Evolutionary conservation across 202 grass and related monocot genomes (phyloP), one percentile per base, ranked within the genome.

Genomic region (Musa balbisiana): DNA sequence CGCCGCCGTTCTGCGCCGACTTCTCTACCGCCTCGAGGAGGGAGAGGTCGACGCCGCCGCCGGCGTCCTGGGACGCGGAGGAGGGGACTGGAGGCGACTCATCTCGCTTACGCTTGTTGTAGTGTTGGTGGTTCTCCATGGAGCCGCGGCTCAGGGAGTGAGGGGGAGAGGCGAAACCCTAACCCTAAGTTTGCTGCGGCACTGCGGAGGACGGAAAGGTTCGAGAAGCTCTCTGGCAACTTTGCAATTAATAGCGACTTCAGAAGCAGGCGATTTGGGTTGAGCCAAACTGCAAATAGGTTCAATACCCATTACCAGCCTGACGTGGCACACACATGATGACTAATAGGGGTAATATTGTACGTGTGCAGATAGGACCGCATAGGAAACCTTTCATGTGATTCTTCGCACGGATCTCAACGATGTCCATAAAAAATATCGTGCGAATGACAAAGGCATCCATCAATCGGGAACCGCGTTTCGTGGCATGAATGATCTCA

Each of bases 51-150:
- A 96, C 9, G 22, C 64, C 72, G 10, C 66, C 86, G 2, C 51
- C 67, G 17, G 11, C 55, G 8, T 21, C 72, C 2, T 67, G 54
- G 10, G 80, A 75, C 0, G 59, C 15, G 51, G 55, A 14, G 0
- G 53, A 55, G n/a, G 56, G 24, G 23, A 65, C 26, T 11, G 43
- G 67, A 9, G 67, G 67, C 33, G 67, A 53, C 49, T 16, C 52
- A 0, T 83, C 60, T 2, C 93, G 88, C 86, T 91, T 87, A 59
- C 86, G 86, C 80, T 97, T 97, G 14, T 51, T 17, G 20, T 1
- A 22, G 72, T 59, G 74, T 1, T 60, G 72, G 64, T 66, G 33
- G 79, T 53, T 77, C 21, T 82, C 83, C 90, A 89, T 92, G 74
- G 14, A 67, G 73, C 1, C 51, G 60, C 23, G 12, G 64, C 3